Percentiles rank a stretch among this genome's conserved stretches.
These are phyloP conservation scores for Cucurbita maxima DNA, from an alignment of 306 rosid species.

Conservation along the genomic window DNA sequence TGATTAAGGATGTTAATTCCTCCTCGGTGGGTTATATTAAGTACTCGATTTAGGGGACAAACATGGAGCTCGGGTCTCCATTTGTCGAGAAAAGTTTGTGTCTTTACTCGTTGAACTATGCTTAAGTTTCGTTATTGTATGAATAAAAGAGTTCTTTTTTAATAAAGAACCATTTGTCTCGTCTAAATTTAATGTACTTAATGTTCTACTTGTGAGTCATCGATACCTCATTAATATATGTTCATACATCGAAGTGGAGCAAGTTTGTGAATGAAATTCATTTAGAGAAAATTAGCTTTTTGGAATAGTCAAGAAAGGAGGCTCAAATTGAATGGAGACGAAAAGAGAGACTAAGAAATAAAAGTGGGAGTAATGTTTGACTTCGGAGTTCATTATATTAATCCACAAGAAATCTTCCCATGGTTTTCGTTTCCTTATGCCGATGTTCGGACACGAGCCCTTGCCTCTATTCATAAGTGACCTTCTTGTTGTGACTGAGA, in stretches of 20 bases:
- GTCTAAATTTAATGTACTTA: no score
- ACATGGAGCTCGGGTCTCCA: neutral
- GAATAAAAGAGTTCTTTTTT: neutral
- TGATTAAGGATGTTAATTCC: constrained; percentile 8
- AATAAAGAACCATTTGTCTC: neutral
- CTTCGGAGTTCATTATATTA: neutral
- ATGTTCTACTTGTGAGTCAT: no score
- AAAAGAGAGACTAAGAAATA: neutral
- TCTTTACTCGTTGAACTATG: neutral
- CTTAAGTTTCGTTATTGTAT: neutral
- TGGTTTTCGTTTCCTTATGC: neutral
- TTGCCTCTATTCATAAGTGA: no score
- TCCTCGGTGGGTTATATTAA: constrained; percentile 18
- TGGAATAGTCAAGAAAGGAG: neutral
- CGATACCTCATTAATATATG: no score
- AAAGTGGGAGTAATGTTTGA: neutral
- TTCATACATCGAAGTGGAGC: no score
- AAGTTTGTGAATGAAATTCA: no score
- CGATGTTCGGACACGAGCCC: no score
- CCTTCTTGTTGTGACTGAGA: no score
- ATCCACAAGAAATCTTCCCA: neutral
- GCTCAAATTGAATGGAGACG: neutral
- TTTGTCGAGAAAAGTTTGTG: no score
- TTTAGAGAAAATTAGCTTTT: neutral
- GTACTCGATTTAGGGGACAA: neutral